phyloP scores from a whole-genome alignment of 257 asterid species.

The Nemophila menziesii region DNA sequence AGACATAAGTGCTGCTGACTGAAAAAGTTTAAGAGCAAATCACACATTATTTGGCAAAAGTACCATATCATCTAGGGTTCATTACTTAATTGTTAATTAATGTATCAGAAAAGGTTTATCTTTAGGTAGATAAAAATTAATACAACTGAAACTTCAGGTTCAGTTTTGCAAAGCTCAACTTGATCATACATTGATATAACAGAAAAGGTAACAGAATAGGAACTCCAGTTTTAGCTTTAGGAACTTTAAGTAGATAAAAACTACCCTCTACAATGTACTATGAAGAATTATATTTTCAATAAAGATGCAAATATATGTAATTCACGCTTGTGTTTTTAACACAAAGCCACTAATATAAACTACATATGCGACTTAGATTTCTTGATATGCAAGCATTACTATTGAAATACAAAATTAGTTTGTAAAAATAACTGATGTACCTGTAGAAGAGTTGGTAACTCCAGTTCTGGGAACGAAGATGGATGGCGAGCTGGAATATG shows the following conservation, averaged over 20 bases:
- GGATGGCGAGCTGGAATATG: conserved; percentile 94
- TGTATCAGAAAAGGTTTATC: neutral
- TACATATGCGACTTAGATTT: neutral
- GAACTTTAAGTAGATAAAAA: neutral
- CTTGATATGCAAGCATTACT: neutral
- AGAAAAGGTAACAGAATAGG: neutral
- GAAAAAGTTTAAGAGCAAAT: conserved; percentile 15
- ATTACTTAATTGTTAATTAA: neutral
- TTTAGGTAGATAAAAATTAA: no score
- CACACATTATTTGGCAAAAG: conserved; percentile 1
- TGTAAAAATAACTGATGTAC: conserved; percentile 17
- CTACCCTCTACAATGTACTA: neutral
- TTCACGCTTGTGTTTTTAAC: neutral
- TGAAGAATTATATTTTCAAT: no score
- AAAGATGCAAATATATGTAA: neutral
- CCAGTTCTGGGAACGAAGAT: conserved; percentile 82
- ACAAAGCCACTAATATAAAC: neutral
- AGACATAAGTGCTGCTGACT: conserved; percentile 93
- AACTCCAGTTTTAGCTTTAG: neutral
- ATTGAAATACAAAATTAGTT: neutral
- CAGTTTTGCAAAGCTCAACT: neutral
- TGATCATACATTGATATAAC: neutral
- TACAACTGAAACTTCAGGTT: no score
- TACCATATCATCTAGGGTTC: neutral
- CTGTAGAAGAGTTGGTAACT: conserved; percentile 90